phyloP scores from a whole-genome alignment of 257 asterid genomes.

The Catharanthus roseus region DNA sequence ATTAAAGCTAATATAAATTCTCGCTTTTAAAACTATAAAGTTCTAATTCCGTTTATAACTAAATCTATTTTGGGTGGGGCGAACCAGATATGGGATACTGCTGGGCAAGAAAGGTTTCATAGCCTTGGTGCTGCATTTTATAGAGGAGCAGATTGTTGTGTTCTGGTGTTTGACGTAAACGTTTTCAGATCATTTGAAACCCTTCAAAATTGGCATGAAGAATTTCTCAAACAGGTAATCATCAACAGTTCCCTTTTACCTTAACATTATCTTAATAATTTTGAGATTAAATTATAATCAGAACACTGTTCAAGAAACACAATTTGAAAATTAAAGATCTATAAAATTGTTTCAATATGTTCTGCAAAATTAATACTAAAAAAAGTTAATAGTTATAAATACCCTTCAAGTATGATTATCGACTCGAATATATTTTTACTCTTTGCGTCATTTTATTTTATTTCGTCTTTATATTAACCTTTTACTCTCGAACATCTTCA shows the following conservation, averaged over 20 bases:
- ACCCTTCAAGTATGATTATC: too few species aligned
- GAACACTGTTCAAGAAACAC: not conserved
- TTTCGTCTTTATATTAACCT: too few species aligned
- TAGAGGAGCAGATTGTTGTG: slow-evolving; percentile 94
- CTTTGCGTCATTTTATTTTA: too few species aligned
- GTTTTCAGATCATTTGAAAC: slow-evolving; percentile 69
- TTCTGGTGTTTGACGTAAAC: slow-evolving; percentile 73
- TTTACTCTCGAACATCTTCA: too few species aligned
- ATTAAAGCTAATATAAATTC: too few species aligned
- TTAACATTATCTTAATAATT: not conserved
- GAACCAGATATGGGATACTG: slow-evolving; percentile 89
- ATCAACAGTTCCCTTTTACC: not conserved
- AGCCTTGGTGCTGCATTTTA: slow-evolving; percentile 83
- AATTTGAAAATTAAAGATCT: not conserved
- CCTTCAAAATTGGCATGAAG: slow-evolving; percentile 72
- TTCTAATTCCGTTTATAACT: too few species aligned
- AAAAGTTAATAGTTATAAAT: too few species aligned
- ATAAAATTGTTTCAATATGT: not conserved
- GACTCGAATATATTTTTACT: too few species aligned
- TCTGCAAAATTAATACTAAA: too few species aligned
- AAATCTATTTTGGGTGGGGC: not conserved
- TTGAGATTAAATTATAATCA: not conserved
- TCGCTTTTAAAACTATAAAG: too few species aligned
- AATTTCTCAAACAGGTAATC: slow-evolving; percentile 68
- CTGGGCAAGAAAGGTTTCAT: slow-evolving; percentile 89